Evolutionary conservation across 441 rosid genomes (phyloP), one percentile per base, ranked within the genome.

Genomic region (Croton laevigatus): DNA sequence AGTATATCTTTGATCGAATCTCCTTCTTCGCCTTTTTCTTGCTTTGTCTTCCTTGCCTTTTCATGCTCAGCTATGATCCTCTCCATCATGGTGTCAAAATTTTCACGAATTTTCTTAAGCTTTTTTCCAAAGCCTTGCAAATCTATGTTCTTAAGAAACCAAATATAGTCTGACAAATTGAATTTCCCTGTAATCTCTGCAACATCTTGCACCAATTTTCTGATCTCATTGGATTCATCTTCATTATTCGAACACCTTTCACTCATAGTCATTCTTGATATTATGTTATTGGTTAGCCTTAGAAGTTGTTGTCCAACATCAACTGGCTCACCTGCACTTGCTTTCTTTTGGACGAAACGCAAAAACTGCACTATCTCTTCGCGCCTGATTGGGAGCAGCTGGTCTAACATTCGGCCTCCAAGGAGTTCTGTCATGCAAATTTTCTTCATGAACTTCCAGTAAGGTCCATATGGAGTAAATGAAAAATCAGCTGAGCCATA

Each of bases 401-500:
- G n/a, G n/a, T n/a, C n/a, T n/a, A n/a, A n/a, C n/a, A n/a, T 60
- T 17, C 51, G 78, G 17, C 84, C 77, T 9, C 85, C 79, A 8
- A 86, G 88, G 60, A 86, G 81, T 19, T 81, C 76, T 11, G 81
- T 52, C 83, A 81, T 77, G 72, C 81, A 75, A 44, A 84, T 66
- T 63, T 86, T 82, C 80, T 84, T 86, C 81, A 83, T 75, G 84
- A 84, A 86, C 81, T 80, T 81, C 90, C 90, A 86, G 60, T 84
- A 84, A 22, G 81, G 80, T 40, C 87, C 90, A 8, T 84, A 78
- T 11, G 84, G 81, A 27, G 87, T 70, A 37, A 85, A 85, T 16
- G 83, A 38, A 72, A 85, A 81, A 73, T 77, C 83, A 12, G 75
- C 42, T 12, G 85, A 77, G 62, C 88, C 85, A 61, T 86, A 84